Evolutionary conservation across 2,329 filamentous ascomycete species (phyloP).

Genomic region (Cladosporium sp.): DNA sequence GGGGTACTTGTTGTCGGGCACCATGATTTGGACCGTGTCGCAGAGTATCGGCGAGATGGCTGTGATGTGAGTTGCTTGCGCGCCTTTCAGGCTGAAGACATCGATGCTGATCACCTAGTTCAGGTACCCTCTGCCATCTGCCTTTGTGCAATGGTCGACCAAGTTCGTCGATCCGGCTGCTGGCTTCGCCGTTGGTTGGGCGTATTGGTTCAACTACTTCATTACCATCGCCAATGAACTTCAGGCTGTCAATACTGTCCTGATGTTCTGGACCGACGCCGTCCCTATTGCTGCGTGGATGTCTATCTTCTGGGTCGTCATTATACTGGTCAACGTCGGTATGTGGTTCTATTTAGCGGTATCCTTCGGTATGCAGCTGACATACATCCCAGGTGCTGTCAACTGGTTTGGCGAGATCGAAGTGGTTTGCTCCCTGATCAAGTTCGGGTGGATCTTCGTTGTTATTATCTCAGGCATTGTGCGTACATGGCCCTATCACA

Average conservation of each 20-base stretch:
- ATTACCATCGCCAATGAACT: slow-evolving; percentile 16
- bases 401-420: slow-evolving; percentile 27
- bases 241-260: slow-evolving; percentile 22
- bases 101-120: not conserved
- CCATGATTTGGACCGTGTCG: slow-evolving; percentile 88
- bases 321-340: slow-evolving; percentile 26
- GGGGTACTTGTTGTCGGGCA: slow-evolving; percentile 58
- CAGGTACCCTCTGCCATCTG: not conserved
- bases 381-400: slow-evolving; percentile 11
- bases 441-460: slow-evolving; percentile 78
- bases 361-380: not conserved
- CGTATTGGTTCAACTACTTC: slow-evolving; percentile 2
- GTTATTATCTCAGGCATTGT: slow-evolving; percentile 87
- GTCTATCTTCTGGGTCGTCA: slow-evolving; percentile 21
- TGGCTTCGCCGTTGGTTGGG: slow-evolving; percentile 49
- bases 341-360: not conserved
- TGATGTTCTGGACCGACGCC: slow-evolving; percentile 25
- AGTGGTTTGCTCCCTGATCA: slow-evolving; percentile 47
- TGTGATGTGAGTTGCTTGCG: slow-evolving; percentile 58
- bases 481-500: slow-evolving; percentile 21
- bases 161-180: slow-evolving; percentile 89
- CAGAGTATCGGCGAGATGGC: slow-evolving; percentile 90
- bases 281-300: slow-evolving; percentile 23
- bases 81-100: not conserved
- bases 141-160: slow-evolving; percentile 52